Conservation (phyloP, 768 basidiomycete genomes). For the Candolleomyces efflorescens region DNA sequence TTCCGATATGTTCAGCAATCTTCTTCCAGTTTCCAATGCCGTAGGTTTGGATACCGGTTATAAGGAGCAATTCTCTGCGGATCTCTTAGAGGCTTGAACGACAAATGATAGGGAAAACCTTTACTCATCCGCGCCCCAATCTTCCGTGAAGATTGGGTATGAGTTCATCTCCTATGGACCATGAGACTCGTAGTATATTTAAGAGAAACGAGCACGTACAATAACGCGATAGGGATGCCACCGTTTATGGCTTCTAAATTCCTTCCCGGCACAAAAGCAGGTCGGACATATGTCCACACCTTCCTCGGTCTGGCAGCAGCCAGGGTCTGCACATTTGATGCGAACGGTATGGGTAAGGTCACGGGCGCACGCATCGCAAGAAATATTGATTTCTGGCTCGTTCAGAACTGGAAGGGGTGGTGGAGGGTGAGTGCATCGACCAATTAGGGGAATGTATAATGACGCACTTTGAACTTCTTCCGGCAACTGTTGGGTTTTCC, state of each 20-base stretch:
- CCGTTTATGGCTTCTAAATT: slow-evolving; percentile 80
- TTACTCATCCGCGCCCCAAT: slow-evolving; percentile 98
- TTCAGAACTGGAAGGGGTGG: slow-evolving; percentile 49
- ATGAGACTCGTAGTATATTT: slow-evolving; percentile 9
- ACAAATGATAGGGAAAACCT: slow-evolving; percentile 19
- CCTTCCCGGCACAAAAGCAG: slow-evolving; percentile 91
- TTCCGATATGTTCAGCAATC: slow-evolving; percentile 92
- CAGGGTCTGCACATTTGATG: slow-evolving; percentile 89
- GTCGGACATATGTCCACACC: slow-evolving; percentile 91
- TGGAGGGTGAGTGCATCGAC: slow-evolving; percentile 12
- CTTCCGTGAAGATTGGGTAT: slow-evolving; percentile 90
- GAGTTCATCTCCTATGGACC: slow-evolving; percentile 81
- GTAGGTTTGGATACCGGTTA: slow-evolving; percentile 83
- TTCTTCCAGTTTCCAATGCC: slow-evolving; percentile 97
- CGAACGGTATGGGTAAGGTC: slow-evolving; percentile 96
- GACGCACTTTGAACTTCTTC: slow-evolving; percentile 62
- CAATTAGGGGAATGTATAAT: slow-evolving; percentile 14
- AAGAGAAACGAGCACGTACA: slow-evolving; percentile 37
- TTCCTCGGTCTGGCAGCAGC: slow-evolving; percentile 50
- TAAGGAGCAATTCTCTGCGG: slow-evolving; percentile 76
- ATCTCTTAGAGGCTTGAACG: slow-evolving; percentile 1
- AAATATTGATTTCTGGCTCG: slow-evolving; percentile 78
- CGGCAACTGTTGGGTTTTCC: slow-evolving; percentile 58
- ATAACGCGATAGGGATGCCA: slow-evolving; percentile 91
- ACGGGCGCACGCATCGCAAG: slow-evolving; percentile 78